Percentiles rank a stretch among this genome's conserved stretches.
These are phyloP conservation scores for Apophysomyces elegans DNA, from an alignment of 371 early-diverging fungal species.

Conservation along the genomic window DNA sequence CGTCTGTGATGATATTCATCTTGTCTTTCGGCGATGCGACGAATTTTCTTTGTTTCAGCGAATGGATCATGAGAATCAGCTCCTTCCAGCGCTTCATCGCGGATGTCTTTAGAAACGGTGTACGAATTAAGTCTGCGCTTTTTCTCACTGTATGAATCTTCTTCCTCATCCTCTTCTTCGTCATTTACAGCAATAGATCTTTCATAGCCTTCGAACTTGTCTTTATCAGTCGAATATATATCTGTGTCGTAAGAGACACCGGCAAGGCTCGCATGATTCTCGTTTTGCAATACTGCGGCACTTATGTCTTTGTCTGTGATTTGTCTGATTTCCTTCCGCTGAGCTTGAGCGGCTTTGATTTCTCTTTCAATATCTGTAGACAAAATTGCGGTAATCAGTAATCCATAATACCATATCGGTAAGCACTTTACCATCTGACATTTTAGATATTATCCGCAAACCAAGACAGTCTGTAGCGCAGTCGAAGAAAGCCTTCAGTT, in stretches of 20 bases:
- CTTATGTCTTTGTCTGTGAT: conserved; percentile 49
- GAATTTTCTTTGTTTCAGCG: conserved; percentile 53
- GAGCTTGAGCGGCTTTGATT: conserved; percentile 65
- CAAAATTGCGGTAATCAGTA: not conserved
- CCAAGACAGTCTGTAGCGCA: not conserved
- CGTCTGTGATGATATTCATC: conserved; percentile 86
- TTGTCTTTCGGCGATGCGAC: conserved; percentile 83
- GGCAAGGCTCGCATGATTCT: conserved; percentile 59
- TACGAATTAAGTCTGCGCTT: conserved; percentile 66
- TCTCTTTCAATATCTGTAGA: conserved; percentile 63
- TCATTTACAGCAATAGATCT: conserved; percentile 64
- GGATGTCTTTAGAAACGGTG: conserved; percentile 84
- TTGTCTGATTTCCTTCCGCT: conserved; percentile 41
- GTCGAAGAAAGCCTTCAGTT: no score
- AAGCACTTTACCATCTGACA: conserved; percentile 19
- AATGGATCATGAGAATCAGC: conserved; percentile 76
- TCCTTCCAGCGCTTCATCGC: conserved; percentile 62
- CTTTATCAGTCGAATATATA: conserved; percentile 66
- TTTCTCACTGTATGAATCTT: conserved; percentile 51
- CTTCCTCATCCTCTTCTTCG: conserved; percentile 59
- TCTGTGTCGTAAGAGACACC: conserved; percentile 81
- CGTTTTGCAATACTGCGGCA: conserved; percentile 43
- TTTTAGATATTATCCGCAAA: conserved; percentile 7
- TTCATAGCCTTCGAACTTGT: conserved; percentile 74
- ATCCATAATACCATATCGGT: not conserved